These are phyloP conservation scores for Colletotrichum phormii DNA, from an alignment of 2,329 filamentous ascomycete species.

Conservation along the genomic window DNA sequence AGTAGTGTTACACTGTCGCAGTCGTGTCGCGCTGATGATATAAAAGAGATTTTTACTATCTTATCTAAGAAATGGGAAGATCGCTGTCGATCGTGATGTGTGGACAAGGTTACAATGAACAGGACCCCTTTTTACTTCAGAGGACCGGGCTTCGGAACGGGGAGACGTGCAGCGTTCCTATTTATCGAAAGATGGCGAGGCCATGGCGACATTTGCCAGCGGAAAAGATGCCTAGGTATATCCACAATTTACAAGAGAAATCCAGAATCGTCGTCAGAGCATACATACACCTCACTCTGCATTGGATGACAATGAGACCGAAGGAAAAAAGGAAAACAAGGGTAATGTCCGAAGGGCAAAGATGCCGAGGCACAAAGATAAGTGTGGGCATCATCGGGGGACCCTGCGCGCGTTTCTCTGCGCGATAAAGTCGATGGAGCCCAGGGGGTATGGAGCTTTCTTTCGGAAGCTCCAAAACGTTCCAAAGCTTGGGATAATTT, in stretches of 20 bases:
- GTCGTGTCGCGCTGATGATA: neutral
- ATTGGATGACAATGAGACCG: neutral
- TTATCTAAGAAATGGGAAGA: neutral
- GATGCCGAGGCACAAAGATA: conserved; percentile 31
- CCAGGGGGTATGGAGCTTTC: no score
- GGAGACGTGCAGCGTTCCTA: conserved; percentile 9
- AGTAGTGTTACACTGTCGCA: neutral
- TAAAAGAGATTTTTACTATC: conserved; percentile 6
- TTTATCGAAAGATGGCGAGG: conserved; percentile 21
- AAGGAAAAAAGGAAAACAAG: neutral
- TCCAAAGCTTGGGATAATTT: neutral
- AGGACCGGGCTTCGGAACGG: conserved; percentile 1
- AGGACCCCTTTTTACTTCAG: conserved; percentile 1
- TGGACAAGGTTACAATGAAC: neutral
- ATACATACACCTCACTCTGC: neutral
- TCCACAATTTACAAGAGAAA: conserved; percentile 25
- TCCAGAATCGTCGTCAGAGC: conserved; percentile 6
- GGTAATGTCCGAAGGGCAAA: conserved; percentile 26
- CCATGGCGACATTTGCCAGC: neutral
- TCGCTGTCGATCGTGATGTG: neutral
- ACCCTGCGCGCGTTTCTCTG: neutral
- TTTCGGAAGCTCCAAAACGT: no score
- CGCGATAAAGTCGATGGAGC: no score
- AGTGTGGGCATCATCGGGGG: neutral
- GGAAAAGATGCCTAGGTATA: neutral